Percentiles rank a stretch among this genome's conserved stretches.
Conservation (phyloP, 2,329 filamentous ascomycete species). For the Arachnomyces sp. region DNA sequence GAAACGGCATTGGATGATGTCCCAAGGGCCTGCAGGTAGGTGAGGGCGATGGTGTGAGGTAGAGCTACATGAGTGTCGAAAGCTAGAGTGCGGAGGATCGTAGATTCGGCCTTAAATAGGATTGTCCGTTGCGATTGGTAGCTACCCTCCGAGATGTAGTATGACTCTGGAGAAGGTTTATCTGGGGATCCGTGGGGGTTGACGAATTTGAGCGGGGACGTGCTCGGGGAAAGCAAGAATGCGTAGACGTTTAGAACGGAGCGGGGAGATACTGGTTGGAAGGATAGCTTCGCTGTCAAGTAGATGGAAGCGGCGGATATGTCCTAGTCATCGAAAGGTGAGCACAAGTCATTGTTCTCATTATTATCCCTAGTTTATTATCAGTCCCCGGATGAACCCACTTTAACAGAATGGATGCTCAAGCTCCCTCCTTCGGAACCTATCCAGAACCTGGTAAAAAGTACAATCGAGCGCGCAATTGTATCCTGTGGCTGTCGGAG, state of each 20-base stretch:
- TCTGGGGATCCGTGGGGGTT: conserved; percentile 21
- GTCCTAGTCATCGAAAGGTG: conserved; percentile 48
- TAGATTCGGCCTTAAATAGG: conserved; percentile 67
- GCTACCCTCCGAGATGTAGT: conserved; percentile 65
- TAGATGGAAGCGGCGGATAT: conserved; percentile 76
- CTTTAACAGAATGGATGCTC: conserved; percentile 36
- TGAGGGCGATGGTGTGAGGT: conserved; percentile 79
- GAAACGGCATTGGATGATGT: conserved; percentile 55
- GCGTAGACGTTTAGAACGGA: conserved; percentile 79
- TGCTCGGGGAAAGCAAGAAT: conserved; percentile 60
- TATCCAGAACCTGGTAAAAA: conserved; percentile 76
- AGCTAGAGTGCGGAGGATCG: conserved; percentile 65
- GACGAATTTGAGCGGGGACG: conserved; percentile 46
- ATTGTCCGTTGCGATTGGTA: conserved; percentile 59
- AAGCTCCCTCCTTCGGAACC: conserved; percentile 39
- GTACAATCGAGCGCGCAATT: conserved; percentile 75
- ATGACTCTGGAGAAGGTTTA: conserved; percentile 43
- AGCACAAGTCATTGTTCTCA: not conserved
- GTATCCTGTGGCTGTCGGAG: conserved; percentile 78
- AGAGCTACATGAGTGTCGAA: conserved; percentile 82
- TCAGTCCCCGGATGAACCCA: conserved; percentile 10
- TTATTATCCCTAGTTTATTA: not conserved
- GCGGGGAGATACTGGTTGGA: conserved; percentile 65
- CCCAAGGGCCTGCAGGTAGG: conserved; percentile 85
- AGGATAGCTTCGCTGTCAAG: conserved; percentile 73